Base-by-base conservation (phyloP, 2,329 filamentous ascomycete genomes). In the Epichloe amarillans region DNA sequence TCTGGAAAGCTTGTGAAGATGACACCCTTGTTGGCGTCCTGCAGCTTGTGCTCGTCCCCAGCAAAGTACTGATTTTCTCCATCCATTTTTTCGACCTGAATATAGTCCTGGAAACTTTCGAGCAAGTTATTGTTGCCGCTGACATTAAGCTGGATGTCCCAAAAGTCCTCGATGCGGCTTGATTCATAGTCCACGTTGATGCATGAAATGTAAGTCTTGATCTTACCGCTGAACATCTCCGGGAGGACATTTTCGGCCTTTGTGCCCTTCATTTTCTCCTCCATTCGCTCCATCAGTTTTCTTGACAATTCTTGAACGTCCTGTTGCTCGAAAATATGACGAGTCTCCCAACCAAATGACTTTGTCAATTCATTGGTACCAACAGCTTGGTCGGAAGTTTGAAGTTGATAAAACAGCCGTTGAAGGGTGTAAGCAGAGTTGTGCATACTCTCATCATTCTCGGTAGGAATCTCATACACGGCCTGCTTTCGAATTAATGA, bases 41-140 rank as follows among this genome's bases (percentile, higher is more conserved):
- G 93, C 40, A 97, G 76, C 60, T 93, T 93, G 70, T 87, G 84
- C 46, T 93, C 82, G 59, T 95, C 86, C 46, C 86, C 84, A 1
- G 93, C 93, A 66, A 88, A 93, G 64, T 98, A 98, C 66, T 97
- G 95, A 72, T 98, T 98, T 65, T 98, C 94, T 40, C 93, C 93
- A 58, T 97, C 90, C 67, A 98, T 84, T 36, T 90, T 95, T 68
- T 98, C 93, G 37, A 96, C 91, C 62, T 95, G 84, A 58, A 98
- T 84, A 64, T 98, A 98, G 67, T 97, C 90, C 63, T 83, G 83
- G 73, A 98, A 97, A 63, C 91, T 97, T 61, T 94, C 89, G 56
- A 95, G 84, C 35, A 98, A 73, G 54, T 86, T 91, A 70, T 88
- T 89, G 74, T 95, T 96, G 35, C 89, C 90, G 55, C 86, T 86